A percentile compares a stretch with the other conserved stretches of the same genome.
These are phyloP conservation scores for Schizochytrium sp. DNA, from an alignment of 108 stramenopile genomes.

Conservation along the genomic window DNA sequence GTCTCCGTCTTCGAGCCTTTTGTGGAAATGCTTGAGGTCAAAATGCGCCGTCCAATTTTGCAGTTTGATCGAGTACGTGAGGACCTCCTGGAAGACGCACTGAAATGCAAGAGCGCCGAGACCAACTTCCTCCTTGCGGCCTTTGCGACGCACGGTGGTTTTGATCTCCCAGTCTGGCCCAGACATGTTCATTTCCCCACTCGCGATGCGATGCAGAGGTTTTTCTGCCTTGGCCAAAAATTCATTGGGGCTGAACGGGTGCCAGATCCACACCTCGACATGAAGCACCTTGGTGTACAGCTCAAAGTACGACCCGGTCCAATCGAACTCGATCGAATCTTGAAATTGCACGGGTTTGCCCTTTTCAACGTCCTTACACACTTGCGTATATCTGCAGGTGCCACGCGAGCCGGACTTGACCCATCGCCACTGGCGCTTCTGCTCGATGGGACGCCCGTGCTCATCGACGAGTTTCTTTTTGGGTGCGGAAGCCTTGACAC, in stretches of 20 bases:
- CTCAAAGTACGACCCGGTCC: constrained; percentile 12
- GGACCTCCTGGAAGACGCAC: constrained; percentile 13
- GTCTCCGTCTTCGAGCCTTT: background rate
- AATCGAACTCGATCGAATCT: background rate
- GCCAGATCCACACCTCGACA: constrained; percentile 12
- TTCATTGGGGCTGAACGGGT: background rate
- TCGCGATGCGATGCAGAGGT: background rate
- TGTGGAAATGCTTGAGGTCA: background rate
- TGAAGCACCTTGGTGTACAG: constrained; percentile 11
- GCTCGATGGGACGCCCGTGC: background rate
- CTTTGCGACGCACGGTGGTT: background rate
- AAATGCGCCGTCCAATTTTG: background rate
- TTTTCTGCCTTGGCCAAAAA: background rate
- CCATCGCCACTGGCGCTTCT: background rate
- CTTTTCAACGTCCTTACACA: background rate
- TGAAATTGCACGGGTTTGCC: background rate
- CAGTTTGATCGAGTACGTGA: background rate
- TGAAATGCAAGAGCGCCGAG: background rate
- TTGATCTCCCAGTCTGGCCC: constrained; percentile 9
- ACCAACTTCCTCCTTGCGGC: background rate
- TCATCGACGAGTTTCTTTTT: background rate
- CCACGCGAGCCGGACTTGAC: background rate
- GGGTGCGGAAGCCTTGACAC: background rate
- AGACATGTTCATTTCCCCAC: constrained; percentile 10
- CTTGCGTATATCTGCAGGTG: background rate